These are phyloP conservation scores for Phytophthora hibernalis DNA, from an alignment of 352 stramenopile genomes.

Conservation along the genomic window DNA sequence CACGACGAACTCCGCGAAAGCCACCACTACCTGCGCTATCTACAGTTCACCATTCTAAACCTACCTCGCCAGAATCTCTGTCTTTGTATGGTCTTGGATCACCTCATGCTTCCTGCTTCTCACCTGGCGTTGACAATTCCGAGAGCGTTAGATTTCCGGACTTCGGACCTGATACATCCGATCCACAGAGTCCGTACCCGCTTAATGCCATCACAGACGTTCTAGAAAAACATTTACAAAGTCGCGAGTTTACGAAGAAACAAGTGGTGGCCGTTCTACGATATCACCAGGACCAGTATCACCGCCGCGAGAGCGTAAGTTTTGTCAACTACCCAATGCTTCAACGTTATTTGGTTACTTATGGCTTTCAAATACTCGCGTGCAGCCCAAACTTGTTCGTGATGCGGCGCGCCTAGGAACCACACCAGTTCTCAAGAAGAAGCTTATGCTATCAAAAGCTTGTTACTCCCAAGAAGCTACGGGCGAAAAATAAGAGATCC, in stretches of 20 bases:
- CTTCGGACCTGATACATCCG: constrained; percentile 17
- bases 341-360: neutral
- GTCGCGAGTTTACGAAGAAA: constrained; percentile 57
- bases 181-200: constrained; percentile 31
- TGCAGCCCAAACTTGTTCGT: constrained; percentile 20
- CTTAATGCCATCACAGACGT: constrained; percentile 47
- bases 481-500: constrained; percentile 40
- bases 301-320: constrained; percentile 33
- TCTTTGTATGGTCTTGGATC: constrained; percentile 24
- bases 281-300: constrained; percentile 44
- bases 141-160: constrained; percentile 33
- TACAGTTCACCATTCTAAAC: constrained; percentile 15
- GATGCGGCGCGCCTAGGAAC: constrained; percentile 10
- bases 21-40: constrained; percentile 42
- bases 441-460: constrained; percentile 48
- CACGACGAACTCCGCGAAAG: constrained; percentile 37
- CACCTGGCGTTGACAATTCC: constrained; percentile 18
- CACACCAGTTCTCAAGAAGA: constrained; percentile 42
- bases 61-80: constrained; percentile 18
- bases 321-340: neutral
- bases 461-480: constrained; percentile 48
- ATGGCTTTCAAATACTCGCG: neutral
- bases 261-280: constrained; percentile 51
- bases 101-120: constrained; percentile 30
- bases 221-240: constrained; percentile 57